phyloP scores from a whole-genome alignment of 148 eudicot species.

The Tetragonia tetragonoides region DNA sequence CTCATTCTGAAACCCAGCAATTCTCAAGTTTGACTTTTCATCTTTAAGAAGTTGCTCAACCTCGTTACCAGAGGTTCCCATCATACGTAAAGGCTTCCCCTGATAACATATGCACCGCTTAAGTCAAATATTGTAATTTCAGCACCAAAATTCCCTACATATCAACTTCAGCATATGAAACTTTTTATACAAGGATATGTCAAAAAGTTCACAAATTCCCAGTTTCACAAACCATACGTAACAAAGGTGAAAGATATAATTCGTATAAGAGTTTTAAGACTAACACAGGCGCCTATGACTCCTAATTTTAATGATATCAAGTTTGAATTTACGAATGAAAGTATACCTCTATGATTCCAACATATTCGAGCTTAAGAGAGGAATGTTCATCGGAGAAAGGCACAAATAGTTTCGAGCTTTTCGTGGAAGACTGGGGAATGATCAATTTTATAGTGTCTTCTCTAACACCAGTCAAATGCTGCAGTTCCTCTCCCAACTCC shows the following conservation, averaged over 20 bases:
- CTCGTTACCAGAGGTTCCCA: slow-evolving; percentile 78
- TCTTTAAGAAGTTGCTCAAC: slow-evolving; percentile 60
- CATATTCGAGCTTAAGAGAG: slow-evolving; percentile 41
- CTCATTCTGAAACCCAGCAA: slow-evolving; percentile 95
- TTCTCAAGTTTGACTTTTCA: slow-evolving; percentile 62
- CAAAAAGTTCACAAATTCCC: not conserved
- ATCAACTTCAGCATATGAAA: not conserved
- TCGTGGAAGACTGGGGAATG: slow-evolving; percentile 49
- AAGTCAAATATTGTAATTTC: not conserved
- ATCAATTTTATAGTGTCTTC: slow-evolving; percentile 69
- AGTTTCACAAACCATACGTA: not conserved
- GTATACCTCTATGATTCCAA: slow-evolving; percentile 52
- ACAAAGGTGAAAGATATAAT: not conserved
- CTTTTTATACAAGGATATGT: not conserved
- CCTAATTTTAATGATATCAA: not conserved
- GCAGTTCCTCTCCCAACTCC: slow-evolving; percentile 65
- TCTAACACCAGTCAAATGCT: slow-evolving; percentile 59
- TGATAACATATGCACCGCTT: slow-evolving; percentile 26
- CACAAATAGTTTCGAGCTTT: slow-evolving; percentile 47
- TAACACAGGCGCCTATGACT: not conserved
- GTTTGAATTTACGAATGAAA: not conserved
- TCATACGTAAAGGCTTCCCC: slow-evolving; percentile 81
- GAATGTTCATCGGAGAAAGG: slow-evolving; percentile 82
- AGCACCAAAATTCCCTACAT: not conserved
- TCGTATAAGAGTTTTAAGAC: no score